Conservation (phyloP, 2,329 filamentous ascomycete species). For the Mollisia scopiformis region DNA sequence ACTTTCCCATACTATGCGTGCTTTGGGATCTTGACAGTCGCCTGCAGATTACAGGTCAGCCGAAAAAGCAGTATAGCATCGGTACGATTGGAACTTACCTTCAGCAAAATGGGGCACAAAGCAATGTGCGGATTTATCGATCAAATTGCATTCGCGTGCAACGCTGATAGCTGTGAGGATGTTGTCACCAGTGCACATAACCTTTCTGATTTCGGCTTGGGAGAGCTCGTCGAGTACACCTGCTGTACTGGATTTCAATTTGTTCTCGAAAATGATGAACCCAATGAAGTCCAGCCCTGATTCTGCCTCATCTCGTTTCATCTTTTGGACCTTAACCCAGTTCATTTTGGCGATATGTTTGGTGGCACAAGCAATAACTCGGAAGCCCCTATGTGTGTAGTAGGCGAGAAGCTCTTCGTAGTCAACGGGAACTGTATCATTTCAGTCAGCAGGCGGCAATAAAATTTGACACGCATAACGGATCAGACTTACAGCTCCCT, state of each 20-base stretch:
- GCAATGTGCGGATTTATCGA: slow-evolving; percentile 81
- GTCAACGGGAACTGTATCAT: slow-evolving; percentile 69
- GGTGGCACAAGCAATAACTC: slow-evolving; percentile 93
- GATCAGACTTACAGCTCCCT: slow-evolving; percentile 67
- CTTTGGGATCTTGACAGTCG: slow-evolving; percentile 72
- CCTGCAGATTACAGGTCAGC: too few relatives aligned
- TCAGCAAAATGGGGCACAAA: slow-evolving; percentile 89
- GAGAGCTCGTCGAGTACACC: slow-evolving; percentile 81
- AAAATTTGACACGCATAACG: neutral
- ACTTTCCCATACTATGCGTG: slow-evolving; percentile 85
- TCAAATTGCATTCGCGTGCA: slow-evolving; percentile 83
- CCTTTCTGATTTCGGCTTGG: slow-evolving; percentile 80
- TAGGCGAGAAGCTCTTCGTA: slow-evolving; percentile 87
- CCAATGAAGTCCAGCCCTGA: slow-evolving; percentile 84
- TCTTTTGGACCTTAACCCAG: slow-evolving; percentile 94
- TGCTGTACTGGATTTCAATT: slow-evolving; percentile 86
- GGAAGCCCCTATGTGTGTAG: slow-evolving; percentile 95
- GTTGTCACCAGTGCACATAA: slow-evolving; percentile 99
- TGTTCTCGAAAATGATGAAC: slow-evolving; percentile 99
- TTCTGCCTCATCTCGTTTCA: slow-evolving; percentile 86
- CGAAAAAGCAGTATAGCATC: too few relatives aligned
- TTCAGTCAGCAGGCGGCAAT: slow-evolving; percentile 12
- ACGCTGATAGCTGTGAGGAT: slow-evolving; percentile 97
- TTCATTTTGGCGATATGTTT: slow-evolving; percentile 86
- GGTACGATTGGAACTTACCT: slow-evolving; percentile 50